A percentile compares a stretch with the other conserved stretches of the same genome.
Conservation (phyloP, 2,329 filamentous ascomycete genomes). For the Phyllosticta citribraziliensis region DNA sequence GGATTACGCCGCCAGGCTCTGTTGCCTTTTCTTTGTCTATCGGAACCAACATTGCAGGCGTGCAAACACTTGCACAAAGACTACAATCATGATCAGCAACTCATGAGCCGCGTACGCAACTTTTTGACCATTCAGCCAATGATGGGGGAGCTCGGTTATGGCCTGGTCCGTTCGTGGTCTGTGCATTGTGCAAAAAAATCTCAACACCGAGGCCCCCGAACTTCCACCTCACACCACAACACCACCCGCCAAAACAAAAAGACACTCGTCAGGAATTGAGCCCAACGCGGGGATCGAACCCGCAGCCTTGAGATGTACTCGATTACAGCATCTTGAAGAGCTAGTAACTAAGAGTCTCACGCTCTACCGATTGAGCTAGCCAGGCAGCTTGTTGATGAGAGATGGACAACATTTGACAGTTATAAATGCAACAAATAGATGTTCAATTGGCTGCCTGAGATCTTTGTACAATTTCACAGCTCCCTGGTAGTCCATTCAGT, state of each 20-base stretch:
- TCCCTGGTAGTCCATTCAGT: not conserved
- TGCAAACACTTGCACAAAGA: too few species aligned
- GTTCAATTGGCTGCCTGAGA: not conserved
- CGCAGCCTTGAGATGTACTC: conserved; percentile 2
- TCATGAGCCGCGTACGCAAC: too few species aligned
- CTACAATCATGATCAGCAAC: too few species aligned
- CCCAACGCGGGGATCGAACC: conserved; percentile 11
- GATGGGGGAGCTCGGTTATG: too few species aligned
- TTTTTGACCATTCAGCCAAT: too few species aligned
- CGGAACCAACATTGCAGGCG: not conserved
- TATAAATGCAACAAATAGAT: not conserved
- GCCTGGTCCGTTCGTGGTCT: too few species aligned
- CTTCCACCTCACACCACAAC: too few species aligned
- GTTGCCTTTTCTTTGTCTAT: not conserved
- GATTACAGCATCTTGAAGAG: not conserved
- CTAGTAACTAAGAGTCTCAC: conserved; percentile 25
- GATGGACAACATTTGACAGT: too few species aligned
- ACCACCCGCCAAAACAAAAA: not conserved
- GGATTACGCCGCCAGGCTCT: conserved; percentile 20
- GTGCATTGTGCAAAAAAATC: too few species aligned
- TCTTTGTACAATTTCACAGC: not conserved
- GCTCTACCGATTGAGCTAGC: conserved; percentile 31
- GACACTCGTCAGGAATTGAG: conserved; percentile 7
- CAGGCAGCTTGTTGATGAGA: not conserved
- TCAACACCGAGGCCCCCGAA: too few species aligned